Conservation (phyloP, 352 stramenopile genomes). For the Phytophthora multivora region DNA sequence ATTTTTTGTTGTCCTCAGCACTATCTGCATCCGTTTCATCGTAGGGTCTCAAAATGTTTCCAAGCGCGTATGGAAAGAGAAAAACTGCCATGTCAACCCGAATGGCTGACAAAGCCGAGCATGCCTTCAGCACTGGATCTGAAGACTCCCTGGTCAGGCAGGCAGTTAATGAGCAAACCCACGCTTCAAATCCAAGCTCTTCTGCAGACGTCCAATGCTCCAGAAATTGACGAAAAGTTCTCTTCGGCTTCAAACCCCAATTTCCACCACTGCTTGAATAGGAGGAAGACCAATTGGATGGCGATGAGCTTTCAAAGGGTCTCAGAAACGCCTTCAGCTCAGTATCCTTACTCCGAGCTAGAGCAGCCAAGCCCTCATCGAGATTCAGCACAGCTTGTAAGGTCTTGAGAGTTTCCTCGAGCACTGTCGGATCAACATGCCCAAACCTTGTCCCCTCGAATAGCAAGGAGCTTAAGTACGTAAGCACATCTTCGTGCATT, state of each 20-base stretch:
- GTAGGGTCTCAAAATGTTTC: constrained; percentile 33
- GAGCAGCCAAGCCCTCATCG: constrained; percentile 37
- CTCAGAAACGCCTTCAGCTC: constrained; percentile 72
- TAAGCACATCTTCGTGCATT: constrained; percentile 71
- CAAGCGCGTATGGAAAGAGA: constrained; percentile 75
- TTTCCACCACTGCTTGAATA: neutral
- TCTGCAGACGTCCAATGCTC: constrained; percentile 50
- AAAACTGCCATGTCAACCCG: constrained; percentile 72
- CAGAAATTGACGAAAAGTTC: constrained; percentile 23
- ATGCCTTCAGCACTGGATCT: constrained; percentile 62
- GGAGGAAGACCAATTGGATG: constrained; percentile 63
- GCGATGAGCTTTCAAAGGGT: constrained; percentile 49
- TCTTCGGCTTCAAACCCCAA: constrained; percentile 1
- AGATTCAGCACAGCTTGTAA: constrained; percentile 57
- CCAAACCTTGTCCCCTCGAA: constrained; percentile 46
- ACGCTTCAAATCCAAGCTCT: constrained; percentile 51
- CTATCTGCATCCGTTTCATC: neutral
- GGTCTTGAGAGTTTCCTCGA: constrained; percentile 51
- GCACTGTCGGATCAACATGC: constrained; percentile 32
- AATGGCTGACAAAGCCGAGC: constrained; percentile 41
- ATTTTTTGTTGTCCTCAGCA: neutral
- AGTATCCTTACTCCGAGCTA: constrained; percentile 54
- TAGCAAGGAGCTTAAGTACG: constrained; percentile 66
- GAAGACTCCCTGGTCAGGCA: constrained; percentile 39
- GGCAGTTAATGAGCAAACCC: constrained; percentile 61